Percentiles rank a stretch among this genome's conserved stretches.
phyloP scores from a whole-genome alignment of 1,284 basidiomycete genomes.

The Xanthoconium separans region DNA sequence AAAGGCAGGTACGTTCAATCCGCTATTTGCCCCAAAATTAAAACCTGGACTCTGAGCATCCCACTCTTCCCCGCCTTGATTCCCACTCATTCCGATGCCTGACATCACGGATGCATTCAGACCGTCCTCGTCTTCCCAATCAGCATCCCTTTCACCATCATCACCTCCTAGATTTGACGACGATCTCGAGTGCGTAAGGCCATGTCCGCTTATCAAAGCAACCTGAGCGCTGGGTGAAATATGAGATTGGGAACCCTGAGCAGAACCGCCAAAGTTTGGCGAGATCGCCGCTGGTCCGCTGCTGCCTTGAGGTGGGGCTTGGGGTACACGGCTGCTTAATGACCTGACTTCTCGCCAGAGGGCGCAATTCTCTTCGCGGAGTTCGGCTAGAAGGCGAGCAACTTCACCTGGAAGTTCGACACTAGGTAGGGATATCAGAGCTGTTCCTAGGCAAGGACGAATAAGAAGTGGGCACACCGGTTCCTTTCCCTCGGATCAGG shows the following conservation, averaged over 20 bases:
- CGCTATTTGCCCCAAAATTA: conserved; percentile 11
- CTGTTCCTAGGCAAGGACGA: not conserved
- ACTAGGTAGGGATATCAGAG: conserved; percentile 35
- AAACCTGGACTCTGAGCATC: conserved; percentile 20
- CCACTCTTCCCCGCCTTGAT: conserved; percentile 23
- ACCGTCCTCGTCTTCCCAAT: conserved; percentile 31
- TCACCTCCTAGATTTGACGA: conserved; percentile 30
- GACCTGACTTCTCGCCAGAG: conserved; percentile 41
- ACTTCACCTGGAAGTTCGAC: conserved; percentile 79
- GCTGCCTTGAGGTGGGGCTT: conserved; percentile 4
- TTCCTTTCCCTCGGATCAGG: conserved; percentile 53
- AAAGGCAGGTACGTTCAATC: conserved; percentile 14
- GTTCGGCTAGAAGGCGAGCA: conserved; percentile 61
- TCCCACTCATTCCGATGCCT: conserved; percentile 17
- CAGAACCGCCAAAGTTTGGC: conserved; percentile 8
- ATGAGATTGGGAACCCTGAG: conserved; percentile 10
- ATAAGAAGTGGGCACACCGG: conserved; percentile 18
- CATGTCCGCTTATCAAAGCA: conserved; percentile 16
- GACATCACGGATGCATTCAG: conserved; percentile 12
- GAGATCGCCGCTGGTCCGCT: conserved; percentile 5
- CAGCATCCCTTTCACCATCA: conserved; percentile 27
- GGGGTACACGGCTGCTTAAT: conserved; percentile 35
- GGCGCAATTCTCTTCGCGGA: conserved; percentile 66
- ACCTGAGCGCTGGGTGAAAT: conserved; percentile 6
- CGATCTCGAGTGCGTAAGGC: conserved; percentile 25